Evolutionary conservation across 2,329 filamentous ascomycete species (phyloP).

Genomic region (Didymella arachidicola): DNA sequence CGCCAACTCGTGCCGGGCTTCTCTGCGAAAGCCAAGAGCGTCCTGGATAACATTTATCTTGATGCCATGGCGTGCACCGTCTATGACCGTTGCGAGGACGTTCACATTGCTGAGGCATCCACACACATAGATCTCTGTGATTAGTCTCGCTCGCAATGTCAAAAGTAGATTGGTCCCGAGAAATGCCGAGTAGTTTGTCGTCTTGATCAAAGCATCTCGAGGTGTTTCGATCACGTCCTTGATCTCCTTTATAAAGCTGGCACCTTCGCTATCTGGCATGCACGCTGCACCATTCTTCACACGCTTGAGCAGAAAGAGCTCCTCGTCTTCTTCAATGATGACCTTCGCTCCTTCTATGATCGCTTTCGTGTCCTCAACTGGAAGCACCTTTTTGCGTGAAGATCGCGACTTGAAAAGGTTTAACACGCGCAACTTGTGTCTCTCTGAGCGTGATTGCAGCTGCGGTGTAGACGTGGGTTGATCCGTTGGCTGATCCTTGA

Average conservation of each 20-base stretch:
- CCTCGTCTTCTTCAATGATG: constrained; percentile 53
- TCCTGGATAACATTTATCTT: constrained; percentile 87
- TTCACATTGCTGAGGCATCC: constrained; percentile 87
- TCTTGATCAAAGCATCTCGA: constrained; percentile 66
- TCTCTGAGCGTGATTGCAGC: constrained; percentile 45
- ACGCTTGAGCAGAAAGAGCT: constrained; percentile 55
- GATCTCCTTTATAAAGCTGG: constrained; percentile 60
- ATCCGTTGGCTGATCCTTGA: constrained; percentile 38
- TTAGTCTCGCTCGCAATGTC: constrained; percentile 80
- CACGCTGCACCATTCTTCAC: constrained; percentile 53
- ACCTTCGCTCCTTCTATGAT: constrained; percentile 38
- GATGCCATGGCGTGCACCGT: constrained; percentile 87
- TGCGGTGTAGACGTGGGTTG: constrained; percentile 32
- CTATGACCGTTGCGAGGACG: constrained; percentile 88
- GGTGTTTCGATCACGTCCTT: constrained; percentile 57
- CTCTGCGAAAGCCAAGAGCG: constrained; percentile 81
- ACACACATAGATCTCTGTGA: constrained; percentile 89
- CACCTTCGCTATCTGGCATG: constrained; percentile 54
- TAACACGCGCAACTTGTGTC: constrained; percentile 47
- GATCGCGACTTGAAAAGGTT: constrained; percentile 50
- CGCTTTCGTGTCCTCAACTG: constrained; percentile 39
- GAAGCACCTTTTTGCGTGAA: constrained; percentile 38
- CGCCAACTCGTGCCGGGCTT: constrained; percentile 73
- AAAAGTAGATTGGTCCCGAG: constrained; percentile 75
- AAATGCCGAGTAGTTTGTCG: constrained; percentile 90